Base-by-base conservation (phyloP, 345 rosid species). In the Laguncularia racemosa region DNA sequence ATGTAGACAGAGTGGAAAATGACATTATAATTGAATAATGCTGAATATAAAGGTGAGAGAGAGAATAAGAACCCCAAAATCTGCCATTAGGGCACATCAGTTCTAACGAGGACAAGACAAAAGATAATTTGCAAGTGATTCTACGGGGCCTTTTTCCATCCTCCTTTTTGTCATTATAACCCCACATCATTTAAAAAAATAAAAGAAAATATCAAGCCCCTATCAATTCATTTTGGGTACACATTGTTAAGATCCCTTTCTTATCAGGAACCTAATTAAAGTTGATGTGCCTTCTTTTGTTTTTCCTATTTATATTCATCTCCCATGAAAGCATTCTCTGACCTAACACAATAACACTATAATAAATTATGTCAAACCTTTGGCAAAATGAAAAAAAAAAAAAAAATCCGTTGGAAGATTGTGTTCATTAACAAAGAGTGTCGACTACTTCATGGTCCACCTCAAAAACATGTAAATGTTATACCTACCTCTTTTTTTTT, bases 21-120 rank as follows among this genome's bases (percentile, higher is more conserved):
- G 40, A 33, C 40, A 33, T 33, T 33, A 33, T 33, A 6, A 33
- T 33, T 33, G 40, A 6, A 33, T 1, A 1, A 33, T 33, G 9
- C 40, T 33, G 9, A 33, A 33, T 33, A 33, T 33, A 28, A 38
- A 48, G 44, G 54, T 47, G 55, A 23, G 50, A 15, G 50, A 15
- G 51, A 12, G 16, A 57, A n/a, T 53, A 44, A 57, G 60, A 62
- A 54, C 55, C 33, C 46, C 14, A 55, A 46, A 55, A 55, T 55
- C 58, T 55, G 18, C 20, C 10, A 19, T 14, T 17, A 51, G 57
- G 57, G 56, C 59, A 46, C 51, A 55, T 61, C 48, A 61, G 58
- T 59, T 58, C 72, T 55, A 75, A 60, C 61, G 52, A 54, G 44
- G 67, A 77, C 60, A 65, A 58, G 53, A 61, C 65, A 67, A 17